These are phyloP conservation scores for Hibiscus mutabilis DNA, from an alignment of 345 rosid genomes.

Conservation along the genomic window DNA sequence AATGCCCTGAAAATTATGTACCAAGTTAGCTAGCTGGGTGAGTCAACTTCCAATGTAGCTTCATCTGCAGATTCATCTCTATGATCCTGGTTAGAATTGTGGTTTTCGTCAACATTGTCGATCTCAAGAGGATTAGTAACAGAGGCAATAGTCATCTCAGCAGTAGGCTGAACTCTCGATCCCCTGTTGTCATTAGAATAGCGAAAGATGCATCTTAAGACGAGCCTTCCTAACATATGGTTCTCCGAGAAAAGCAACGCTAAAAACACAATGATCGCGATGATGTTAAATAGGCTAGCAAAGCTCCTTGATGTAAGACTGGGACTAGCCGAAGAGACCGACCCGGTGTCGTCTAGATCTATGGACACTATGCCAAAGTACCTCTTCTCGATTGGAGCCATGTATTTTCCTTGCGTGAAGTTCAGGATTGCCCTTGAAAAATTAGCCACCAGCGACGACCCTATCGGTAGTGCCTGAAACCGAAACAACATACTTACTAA, in stretches of 20 bases:
- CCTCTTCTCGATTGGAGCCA: neutral
- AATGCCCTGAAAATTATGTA: neutral
- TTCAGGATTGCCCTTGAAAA: neutral
- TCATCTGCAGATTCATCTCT: neutral
- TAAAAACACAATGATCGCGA: neutral
- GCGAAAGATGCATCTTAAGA: neutral
- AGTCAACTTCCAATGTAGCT: neutral
- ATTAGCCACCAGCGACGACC: neutral
- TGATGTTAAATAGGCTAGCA: neutral
- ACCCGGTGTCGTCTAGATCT: neutral
- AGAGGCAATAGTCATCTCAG: neutral
- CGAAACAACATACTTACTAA: neutral
- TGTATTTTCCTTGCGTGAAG: neutral
- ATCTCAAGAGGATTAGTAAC: neutral
- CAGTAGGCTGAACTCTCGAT: neutral
- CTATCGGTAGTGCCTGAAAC: neutral
- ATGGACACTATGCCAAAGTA: neutral
- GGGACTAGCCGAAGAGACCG: neutral
- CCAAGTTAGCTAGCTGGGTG: neutral
- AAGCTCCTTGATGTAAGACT: constrained; percentile 6
- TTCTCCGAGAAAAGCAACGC: neutral
- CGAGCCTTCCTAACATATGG: neutral
- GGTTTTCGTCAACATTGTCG: neutral
- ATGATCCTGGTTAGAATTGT: neutral
- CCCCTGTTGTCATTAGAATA: neutral